Evolutionary conservation across 306 rosid species (phyloP), one percentile per base, ranked within the genome.

Genomic region (Sphenostylis stenocarpa): DNA sequence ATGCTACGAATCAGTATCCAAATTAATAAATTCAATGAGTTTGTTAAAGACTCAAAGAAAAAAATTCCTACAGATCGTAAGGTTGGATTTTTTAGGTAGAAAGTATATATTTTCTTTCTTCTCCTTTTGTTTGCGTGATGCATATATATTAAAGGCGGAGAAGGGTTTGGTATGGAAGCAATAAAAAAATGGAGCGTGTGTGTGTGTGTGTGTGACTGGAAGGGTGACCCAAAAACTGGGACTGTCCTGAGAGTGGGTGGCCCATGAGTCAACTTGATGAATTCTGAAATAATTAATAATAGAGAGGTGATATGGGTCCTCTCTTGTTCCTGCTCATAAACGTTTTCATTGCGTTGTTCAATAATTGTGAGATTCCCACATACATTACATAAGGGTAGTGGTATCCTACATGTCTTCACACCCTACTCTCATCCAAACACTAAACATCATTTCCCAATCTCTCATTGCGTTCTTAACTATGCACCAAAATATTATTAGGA

Each of bases 271-370:
- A 87, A 83, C 63, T 85, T 81, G 86, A 33, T 33, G 67, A 73
- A 86, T 73, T 64, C 66, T 43, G 84, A 73, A 81, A 79, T 84
- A 85, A 85, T 89, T 84, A 85, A 85, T 89, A 80, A 87, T 85
- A 63, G 85, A 85, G 79, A 38, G 39, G 67, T 48, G 45, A 70
- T 56, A 84, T 72, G 86, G 87, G 86, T 62, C 83, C 88, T 78
- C 69, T 44, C 38, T 58, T 81, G 60, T 51, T 77, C 43, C 31
- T 20, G 29, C 72, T 77, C 67, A 24, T 48, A 39, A 63, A 67
- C 79, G 60, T 80, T 70, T 79, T 82, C 70, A 77, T 60, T 73
- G 49, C 82, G 61, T 80, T 83, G 83, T 76, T 79, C 84, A 85
- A 85, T 88, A 78, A 86, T 60, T 60, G 16, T 85, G 85, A 86